Conservation (phyloP, 768 basidiomycete genomes). For the Leccinum variicolor region DNA sequence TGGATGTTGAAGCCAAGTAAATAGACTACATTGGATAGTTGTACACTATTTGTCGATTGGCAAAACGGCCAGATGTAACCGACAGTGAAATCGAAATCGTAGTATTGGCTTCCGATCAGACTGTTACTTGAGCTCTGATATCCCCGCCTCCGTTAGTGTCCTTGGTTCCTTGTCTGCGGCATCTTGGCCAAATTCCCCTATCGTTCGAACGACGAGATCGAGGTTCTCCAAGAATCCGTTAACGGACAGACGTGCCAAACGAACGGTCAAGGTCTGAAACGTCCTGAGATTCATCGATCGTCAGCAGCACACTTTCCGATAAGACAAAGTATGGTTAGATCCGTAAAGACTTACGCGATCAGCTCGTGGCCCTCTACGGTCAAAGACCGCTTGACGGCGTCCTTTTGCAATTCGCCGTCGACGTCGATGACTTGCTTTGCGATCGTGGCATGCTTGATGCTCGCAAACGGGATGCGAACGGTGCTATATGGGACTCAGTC, state of each 20-base stretch:
- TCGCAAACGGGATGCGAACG: slow-evolving; percentile 76
- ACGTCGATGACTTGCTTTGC: slow-evolving; percentile 85
- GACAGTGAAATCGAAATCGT: slow-evolving; percentile 9
- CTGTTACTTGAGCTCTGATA: slow-evolving; percentile 6
- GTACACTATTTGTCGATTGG: slow-evolving; percentile 15
- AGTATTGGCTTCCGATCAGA: neutral
- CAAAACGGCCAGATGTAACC: slow-evolving; percentile 9
- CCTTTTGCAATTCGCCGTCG: slow-evolving; percentile 78
- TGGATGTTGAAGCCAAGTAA: slow-evolving; percentile 32
- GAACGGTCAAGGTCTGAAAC: slow-evolving; percentile 75
- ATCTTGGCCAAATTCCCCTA: slow-evolving; percentile 75
- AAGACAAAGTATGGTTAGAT: neutral
- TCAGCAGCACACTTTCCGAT: slow-evolving; percentile 1
- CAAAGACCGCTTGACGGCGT: slow-evolving; percentile 74
- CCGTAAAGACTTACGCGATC: slow-evolving; percentile 58
- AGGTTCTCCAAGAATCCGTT: slow-evolving; percentile 91
- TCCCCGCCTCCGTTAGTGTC: neutral
- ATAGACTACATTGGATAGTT: slow-evolving; percentile 14
- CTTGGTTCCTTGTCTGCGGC: slow-evolving; percentile 34
- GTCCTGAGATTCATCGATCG: slow-evolving; percentile 39
- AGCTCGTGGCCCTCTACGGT: slow-evolving; percentile 64
- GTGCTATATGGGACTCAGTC: slow-evolving; percentile 39
- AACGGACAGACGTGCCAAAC: slow-evolving; percentile 77
- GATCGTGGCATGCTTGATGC: slow-evolving; percentile 69
- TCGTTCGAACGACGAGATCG: slow-evolving; percentile 78